Percentiles rank a stretch among this genome's conserved stretches.
Conservation (phyloP, 805 yeast genomes). For the Yamadazyma scolyti region DNA sequence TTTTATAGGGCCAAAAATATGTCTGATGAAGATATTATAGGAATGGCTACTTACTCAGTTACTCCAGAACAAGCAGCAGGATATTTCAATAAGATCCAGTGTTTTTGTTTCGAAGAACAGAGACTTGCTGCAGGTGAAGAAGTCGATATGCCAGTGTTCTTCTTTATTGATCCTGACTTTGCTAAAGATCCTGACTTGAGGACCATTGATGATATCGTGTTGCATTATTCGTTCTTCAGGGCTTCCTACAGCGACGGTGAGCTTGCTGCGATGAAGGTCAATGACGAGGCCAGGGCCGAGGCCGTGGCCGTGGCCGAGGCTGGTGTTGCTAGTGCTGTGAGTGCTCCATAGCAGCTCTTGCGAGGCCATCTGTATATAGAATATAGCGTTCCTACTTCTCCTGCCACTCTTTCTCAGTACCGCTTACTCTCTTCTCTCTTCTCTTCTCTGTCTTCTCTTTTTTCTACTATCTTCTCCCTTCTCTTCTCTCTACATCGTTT, state of each 20-base stretch:
- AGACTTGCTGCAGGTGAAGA: constrained; percentile 92
- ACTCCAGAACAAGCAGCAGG: constrained; percentile 96
- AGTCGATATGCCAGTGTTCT: constrained; percentile 98
- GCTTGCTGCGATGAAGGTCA: constrained; percentile 36
- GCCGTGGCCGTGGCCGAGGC: too few relatives aligned
- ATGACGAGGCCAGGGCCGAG: too few relatives aligned
- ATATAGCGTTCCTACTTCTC: too few relatives aligned
- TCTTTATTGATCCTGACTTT: constrained; percentile 32
- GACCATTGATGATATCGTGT: constrained; percentile 81
- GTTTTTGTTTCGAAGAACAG: constrained; percentile 98
- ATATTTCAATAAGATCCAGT: constrained; percentile 94
- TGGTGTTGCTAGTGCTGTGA: too few relatives aligned
- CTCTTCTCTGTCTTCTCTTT: too few relatives aligned
- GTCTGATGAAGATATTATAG: constrained; percentile 86
- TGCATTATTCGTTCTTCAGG: constrained; percentile 90
- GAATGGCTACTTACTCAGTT: constrained; percentile 97
- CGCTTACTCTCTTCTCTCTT: too few relatives aligned
- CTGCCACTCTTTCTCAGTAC: too few relatives aligned
- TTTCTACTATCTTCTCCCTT: too few relatives aligned
- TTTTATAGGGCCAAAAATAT: constrained; percentile 88
- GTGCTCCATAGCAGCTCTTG: too few relatives aligned
- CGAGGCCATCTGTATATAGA: too few relatives aligned
- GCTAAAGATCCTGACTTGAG: constrained; percentile 69
- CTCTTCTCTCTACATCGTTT: too few relatives aligned
- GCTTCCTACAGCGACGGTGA: constrained; percentile 45